These are phyloP conservation scores for Moniliophthora roreri DNA, from an alignment of 1,284 basidiomycete genomes.

Conservation along the genomic window DNA sequence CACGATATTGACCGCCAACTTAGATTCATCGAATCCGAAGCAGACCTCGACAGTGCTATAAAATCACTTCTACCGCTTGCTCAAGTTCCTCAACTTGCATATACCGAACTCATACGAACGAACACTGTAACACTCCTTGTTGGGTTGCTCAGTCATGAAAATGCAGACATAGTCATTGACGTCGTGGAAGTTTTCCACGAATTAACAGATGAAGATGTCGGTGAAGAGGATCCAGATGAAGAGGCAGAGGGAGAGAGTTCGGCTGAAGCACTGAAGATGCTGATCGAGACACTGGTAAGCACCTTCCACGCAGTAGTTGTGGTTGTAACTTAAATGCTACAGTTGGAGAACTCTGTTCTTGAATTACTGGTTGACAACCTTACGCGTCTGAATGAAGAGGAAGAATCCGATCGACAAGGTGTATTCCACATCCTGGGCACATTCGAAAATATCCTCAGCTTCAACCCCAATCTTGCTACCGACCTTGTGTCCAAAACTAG, in stretches of 20 bases:
- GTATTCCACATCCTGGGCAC: conserved; percentile 91
- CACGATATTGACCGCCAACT: no score
- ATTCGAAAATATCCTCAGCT: conserved; percentile 90
- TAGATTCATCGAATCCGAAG: conserved; percentile 98
- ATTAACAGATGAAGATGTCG: conserved; percentile 94
- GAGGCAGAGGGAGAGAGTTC: conserved; percentile 68
- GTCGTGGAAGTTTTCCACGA: conserved; percentile 91
- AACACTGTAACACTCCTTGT: conserved; percentile 72
- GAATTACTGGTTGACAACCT: conserved; percentile 93
- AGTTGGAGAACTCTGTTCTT: conserved; percentile 82
- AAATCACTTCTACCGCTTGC: conserved; percentile 89
- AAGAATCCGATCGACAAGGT: conserved; percentile 88
- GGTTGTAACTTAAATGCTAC: conserved; percentile 1
- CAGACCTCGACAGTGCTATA: conserved; percentile 86
- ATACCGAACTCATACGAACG: conserved; percentile 85
- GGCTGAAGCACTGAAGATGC: conserved; percentile 68
- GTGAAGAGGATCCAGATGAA: conserved; percentile 70
- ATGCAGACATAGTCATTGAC: conserved; percentile 91
- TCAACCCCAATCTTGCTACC: conserved; percentile 75
- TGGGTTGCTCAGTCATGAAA: conserved; percentile 89
- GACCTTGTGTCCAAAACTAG: conserved; percentile 73
- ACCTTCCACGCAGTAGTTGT: background rate
- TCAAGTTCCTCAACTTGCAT: conserved; percentile 81
- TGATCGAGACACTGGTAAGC: conserved; percentile 77
- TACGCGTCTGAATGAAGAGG: conserved; percentile 75